A percentile compares a stretch with the other conserved stretches of the same genome.
These are phyloP conservation scores for Zygosaccharomyces sapae DNA, from an alignment of 1,139 yeast species.

Conservation along the genomic window DNA sequence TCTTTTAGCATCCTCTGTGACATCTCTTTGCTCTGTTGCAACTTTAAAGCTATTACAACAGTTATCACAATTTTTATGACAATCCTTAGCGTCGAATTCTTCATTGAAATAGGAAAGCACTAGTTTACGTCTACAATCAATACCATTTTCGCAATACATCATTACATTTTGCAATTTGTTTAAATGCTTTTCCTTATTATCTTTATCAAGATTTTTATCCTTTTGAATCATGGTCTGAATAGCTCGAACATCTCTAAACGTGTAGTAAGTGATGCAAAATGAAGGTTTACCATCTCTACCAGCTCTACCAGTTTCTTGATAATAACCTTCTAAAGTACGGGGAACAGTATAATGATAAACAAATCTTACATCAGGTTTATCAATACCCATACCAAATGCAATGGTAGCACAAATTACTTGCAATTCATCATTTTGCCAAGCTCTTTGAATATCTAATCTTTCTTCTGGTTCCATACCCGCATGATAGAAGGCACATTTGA, in stretches of 20 bases:
- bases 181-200: constrained; percentile 71
- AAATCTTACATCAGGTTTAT: constrained; percentile 89
- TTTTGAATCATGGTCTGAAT: constrained; percentile 72
- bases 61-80: constrained; percentile 80
- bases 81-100: constrained; percentile 59
- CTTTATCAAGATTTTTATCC: constrained; percentile 62
- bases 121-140: constrained; percentile 86
- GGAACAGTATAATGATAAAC: constrained; percentile 91
- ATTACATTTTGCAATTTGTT: constrained; percentile 77
- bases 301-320: constrained; percentile 98
- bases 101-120: constrained; percentile 90
- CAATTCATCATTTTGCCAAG: constrained; percentile 73
- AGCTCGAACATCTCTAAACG: constrained; percentile 69
- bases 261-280: constrained; percentile 76
- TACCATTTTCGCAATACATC: constrained; percentile 85
- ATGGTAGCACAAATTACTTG: constrained; percentile 92
- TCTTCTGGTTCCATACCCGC: constrained; percentile 89
- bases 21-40: constrained; percentile 55
- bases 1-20: constrained; percentile 61
- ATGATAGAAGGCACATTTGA: constrained; percentile 75
- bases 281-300: constrained; percentile 89
- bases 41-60: constrained; percentile 53
- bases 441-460: constrained; percentile 60
- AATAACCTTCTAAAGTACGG: constrained; percentile 87
- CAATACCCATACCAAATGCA: constrained; percentile 99